Evolutionary conservation across 2,329 filamentous ascomycete genomes (phyloP).

Genomic region (Monosporascus sp.): DNA sequence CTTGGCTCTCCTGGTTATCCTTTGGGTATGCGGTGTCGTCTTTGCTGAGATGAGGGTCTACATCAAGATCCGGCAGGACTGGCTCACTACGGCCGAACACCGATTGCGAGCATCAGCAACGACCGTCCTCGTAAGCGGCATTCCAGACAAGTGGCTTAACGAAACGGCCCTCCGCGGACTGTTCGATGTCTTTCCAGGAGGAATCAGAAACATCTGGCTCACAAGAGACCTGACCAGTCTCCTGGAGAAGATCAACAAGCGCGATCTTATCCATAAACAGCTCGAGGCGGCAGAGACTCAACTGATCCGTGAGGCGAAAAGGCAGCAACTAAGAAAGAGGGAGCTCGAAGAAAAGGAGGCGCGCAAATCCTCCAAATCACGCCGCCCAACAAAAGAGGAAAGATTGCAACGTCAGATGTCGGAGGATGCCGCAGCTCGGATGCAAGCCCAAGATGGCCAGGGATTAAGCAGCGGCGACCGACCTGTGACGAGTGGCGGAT

Average conservation of each 20-base stretch:
- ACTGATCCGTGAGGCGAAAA: conserved; percentile 74
- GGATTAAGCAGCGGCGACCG: conserved; percentile 49
- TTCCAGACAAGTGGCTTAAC: conserved; percentile 85
- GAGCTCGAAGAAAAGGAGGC: conserved; percentile 60
- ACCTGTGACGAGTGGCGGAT: conserved; percentile 35
- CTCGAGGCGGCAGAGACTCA: conserved; percentile 82
- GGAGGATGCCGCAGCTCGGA: conserved; percentile 45
- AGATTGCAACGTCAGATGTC: conserved; percentile 39
- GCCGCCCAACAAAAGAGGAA: conserved; percentile 47
- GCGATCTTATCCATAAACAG: conserved; percentile 63
- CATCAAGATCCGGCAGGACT: conserved; percentile 89
- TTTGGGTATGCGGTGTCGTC: conserved; percentile 83
- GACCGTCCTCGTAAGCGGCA: conserved; percentile 86
- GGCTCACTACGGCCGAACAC: conserved; percentile 90
- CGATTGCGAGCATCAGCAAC: conserved; percentile 89
- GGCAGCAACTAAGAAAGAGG: conserved; percentile 65
- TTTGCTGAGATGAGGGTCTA: conserved; percentile 83
- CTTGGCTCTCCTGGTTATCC: conserved; percentile 69
- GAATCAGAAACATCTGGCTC: conserved; percentile 93
- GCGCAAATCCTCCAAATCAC: conserved; percentile 47
- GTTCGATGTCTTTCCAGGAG: conserved; percentile 94
- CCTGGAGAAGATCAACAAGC: conserved; percentile 73
- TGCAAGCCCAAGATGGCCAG: conserved; percentile 42
- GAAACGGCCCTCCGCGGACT: conserved; percentile 75
- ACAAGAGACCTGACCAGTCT: conserved; percentile 84